Percentiles rank a stretch among this genome's conserved stretches.
phyloP scores from a whole-genome alignment of 2,329 filamentous ascomycete genomes.

The Ceratocystis papillata region DNA sequence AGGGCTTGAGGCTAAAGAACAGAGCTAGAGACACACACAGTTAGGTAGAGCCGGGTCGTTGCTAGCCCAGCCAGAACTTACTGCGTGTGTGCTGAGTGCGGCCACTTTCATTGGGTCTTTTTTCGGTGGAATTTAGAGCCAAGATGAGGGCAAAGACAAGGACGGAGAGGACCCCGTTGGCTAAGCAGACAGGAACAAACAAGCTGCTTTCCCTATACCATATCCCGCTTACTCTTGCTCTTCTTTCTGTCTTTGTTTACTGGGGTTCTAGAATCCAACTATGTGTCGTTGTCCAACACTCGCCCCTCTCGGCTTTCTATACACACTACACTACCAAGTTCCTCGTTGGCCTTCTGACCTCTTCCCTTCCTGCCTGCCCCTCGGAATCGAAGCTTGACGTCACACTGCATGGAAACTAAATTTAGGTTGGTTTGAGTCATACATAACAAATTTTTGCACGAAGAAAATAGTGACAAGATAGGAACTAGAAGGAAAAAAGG shows the following conservation, averaged over 20 bases:
- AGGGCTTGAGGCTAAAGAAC: no score
- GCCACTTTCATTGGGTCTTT: no score
- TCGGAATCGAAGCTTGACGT: conserved; percentile 1
- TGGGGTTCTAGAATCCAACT: neutral
- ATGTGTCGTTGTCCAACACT: neutral
- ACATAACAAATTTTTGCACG: neutral
- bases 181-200: neutral
- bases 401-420: conserved; percentile 11
- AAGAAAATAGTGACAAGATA: neutral
- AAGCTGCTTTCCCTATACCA: neutral
- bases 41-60: no score
- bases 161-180: no score
- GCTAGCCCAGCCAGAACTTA: no score
- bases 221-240: neutral
- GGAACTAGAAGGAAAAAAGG: neutral
- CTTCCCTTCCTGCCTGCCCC: neutral
- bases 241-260: neutral
- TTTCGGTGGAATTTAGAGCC: no score
- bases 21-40: no score
- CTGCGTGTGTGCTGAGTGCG: no score
- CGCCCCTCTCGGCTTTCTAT: no score
- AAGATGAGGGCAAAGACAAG: no score
- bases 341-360: neutral
- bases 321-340: no score
- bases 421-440: conserved; percentile 13